Base-by-base conservation (phyloP, 78 protist species). In the Speleostelium caveatum region DNA sequence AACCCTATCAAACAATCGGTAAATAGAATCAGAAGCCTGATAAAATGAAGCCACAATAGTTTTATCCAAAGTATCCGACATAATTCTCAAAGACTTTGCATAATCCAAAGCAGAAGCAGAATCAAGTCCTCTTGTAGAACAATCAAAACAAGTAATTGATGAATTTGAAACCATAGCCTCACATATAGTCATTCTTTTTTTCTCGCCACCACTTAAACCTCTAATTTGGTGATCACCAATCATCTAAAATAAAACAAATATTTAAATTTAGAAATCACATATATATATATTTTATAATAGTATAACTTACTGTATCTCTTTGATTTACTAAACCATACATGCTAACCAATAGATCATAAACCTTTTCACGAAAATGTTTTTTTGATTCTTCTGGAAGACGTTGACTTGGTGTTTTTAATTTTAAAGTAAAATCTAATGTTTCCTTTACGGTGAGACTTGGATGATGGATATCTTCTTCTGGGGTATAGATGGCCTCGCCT, bases 281-380 rank as follows among this genome's bases (percentile, higher is more conserved):
- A 67, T n/a, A n/a, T n/a, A n/a, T n/a, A n/a, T n/a, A n/a, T 41
- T 38, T 22, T 16, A 22, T 73, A 35, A 58, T 26, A 75, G 24
- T 7, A n/a, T 33, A 19, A 68, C 91, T 55, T 73, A 85, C 91
- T 5, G 93, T 86, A 56, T 86, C 86, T 3, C 75, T 73, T 86
- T 86, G 93, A 58, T 86, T 73, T n/a, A 66, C 75, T 39, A 86
- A 73, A 59, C 93, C 93, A 73, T 62, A 86, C 93, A 86, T 86
- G 5, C 42, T 63, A 1, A 62, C 8, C 21, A 86, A 59, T 12
- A 86, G 19, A 56, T 73, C 75, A 22, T 62, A 86, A 1, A 86
- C 73, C 73, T 73, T 86, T 26, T 30, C 22, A 28, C 93, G 68
- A 72, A 73, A 86, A 21, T 33, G 36, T 6, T 56, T 16, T 2